Conservation (phyloP, 441 rosid genomes). For the Populus hybrid region DNA sequence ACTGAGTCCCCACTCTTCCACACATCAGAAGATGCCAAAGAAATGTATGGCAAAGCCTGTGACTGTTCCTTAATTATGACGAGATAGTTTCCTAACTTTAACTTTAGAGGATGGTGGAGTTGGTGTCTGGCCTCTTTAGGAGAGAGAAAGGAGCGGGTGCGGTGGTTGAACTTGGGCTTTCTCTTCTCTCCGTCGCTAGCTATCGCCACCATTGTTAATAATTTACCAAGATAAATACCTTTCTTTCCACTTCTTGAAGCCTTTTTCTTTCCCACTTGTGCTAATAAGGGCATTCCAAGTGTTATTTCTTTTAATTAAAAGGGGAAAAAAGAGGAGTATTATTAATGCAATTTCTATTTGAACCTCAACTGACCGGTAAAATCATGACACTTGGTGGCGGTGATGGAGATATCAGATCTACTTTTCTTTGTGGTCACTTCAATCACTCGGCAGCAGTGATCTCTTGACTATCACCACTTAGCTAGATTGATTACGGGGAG, state of each 20-base stretch:
- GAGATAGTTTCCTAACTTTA: slow-evolving; percentile 26
- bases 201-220: not conserved
- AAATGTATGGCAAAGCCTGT: not conserved
- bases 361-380: not conserved
- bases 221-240: no score
- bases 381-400: no score
- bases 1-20: not conserved
- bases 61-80: not conserved
- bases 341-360: not conserved
- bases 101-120: slow-evolving; percentile 38
- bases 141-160: slow-evolving; percentile 30
- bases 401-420: not conserved
- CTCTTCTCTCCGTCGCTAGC: not conserved
- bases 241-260: no score
- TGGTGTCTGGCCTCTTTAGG: slow-evolving; percentile 39
- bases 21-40: not conserved
- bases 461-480: not conserved
- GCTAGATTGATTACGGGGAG: not conserved
- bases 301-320: not conserved
- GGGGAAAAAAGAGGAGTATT: not conserved
- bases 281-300: not conserved
- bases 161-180: slow-evolving; percentile 37
- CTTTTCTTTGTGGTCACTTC: not conserved
- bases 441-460: not conserved
- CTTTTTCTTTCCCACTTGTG: no score